Base-by-base conservation (phyloP, 2,329 filamentous ascomycete genomes). In the Penicillium hordei region DNA sequence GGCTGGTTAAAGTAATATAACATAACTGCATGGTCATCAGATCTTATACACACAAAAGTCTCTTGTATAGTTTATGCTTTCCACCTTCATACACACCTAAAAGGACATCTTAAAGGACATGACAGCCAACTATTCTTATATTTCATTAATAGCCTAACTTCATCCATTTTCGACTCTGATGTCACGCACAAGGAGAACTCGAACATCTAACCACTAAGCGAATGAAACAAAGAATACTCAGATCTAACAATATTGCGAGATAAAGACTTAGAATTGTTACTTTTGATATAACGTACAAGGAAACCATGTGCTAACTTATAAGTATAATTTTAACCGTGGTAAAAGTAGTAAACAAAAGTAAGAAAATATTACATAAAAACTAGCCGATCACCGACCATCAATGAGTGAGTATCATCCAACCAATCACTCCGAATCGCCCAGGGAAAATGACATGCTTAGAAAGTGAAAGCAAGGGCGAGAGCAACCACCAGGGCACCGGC, bases 391-490 rank as follows among this genome's bases (percentile, higher is more conserved):
- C 48, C 43, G 36, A 43, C 38, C 36, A 59, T 53, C 39, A 52
- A 43, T 43, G 52, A 58, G 40, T 58, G 48, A 59, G 46, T 52
- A 50, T 48, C 33, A 51, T 43, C 46, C 43, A 51, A 46, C 55
- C 58, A 50, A 48, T 64, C 62, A 63, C 60, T 56, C 58, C 58
- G 9, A 44, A 50, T 53, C 49, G 51, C 53, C 53, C 45, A 52
- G 40, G 36, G 33, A 31, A 53, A 31, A 50, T 31, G 36, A 56
- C 15, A 48, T 33, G 45, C 54, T 64, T 65, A 67, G 42, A 65
- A 57, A 52, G 63, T 64, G 54, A 67, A 61, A 38, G 64, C 65
- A 27, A 67, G 58, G 31, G 62, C 61, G 36, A 65, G 48, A 29
- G 60, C 61, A 51, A 56, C 59, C 34, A 62, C 51, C 27, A 67